Evolutionary conservation across 2,329 filamentous ascomycete species (phyloP).

Genomic region (Botrytis sinoallii): DNA sequence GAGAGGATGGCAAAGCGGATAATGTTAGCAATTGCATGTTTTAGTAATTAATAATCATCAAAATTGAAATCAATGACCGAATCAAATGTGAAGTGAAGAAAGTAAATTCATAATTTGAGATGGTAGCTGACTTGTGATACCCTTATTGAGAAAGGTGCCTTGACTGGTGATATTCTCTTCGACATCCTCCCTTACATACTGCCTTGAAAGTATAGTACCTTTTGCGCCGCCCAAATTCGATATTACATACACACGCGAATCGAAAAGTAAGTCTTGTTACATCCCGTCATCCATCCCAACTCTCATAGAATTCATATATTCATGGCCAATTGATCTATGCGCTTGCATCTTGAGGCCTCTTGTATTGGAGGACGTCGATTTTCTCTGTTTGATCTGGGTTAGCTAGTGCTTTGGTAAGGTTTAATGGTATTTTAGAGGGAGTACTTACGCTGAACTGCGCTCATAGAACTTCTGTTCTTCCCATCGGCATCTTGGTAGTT

Average conservation of each 20-base stretch:
- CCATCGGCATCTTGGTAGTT: slow-evolving; percentile 68
- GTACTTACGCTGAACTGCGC: slow-evolving; percentile 70
- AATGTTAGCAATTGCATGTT: not conserved
- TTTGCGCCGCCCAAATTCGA: slow-evolving; percentile 7
- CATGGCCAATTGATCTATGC: slow-evolving; percentile 5
- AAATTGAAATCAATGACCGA: not conserved
- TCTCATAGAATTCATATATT: slow-evolving; percentile 7
- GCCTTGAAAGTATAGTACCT: not conserved
- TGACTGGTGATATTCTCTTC: not conserved
- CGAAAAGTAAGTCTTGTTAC: slow-evolving; percentile 11
- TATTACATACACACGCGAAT: slow-evolving; percentile 5
- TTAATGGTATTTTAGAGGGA: not conserved
- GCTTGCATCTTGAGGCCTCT: not conserved
- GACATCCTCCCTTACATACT: not conserved
- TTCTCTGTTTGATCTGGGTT: slow-evolving; percentile 17
- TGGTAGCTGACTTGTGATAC: not conserved
- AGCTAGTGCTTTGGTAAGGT: not conserved
- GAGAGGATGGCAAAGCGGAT: not conserved
- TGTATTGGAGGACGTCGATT: slow-evolving; percentile 22
- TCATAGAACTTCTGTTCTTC: slow-evolving; percentile 61
- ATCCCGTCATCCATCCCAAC: slow-evolving; percentile 6
- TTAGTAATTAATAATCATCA: not conserved
- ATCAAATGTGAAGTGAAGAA: not conserved
- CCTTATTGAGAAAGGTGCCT: not conserved
- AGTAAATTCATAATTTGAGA: not conserved